phyloP scores from a whole-genome alignment of 2,329 filamentous ascomycete genomes.

The Chaetomium sp. region DNA sequence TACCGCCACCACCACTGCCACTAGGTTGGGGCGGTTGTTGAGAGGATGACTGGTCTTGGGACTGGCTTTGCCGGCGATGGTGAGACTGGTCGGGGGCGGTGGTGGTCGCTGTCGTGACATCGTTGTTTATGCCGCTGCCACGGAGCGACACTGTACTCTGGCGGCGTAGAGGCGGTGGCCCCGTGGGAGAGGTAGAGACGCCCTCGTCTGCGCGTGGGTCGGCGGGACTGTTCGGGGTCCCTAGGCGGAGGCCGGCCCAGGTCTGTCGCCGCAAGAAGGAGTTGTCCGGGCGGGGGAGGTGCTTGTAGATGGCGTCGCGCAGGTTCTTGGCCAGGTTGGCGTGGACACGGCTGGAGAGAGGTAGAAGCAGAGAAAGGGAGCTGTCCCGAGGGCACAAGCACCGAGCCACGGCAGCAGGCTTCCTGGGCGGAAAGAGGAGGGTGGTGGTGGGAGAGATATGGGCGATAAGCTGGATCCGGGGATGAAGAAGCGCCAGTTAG shows the following conservation, averaged over 20 bases:
- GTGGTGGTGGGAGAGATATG: slow-evolving; percentile 40
- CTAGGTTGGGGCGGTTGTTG: no score
- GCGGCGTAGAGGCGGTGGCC: slow-evolving; percentile 29
- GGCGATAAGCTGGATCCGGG: slow-evolving; percentile 49
- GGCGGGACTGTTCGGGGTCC: background rate
- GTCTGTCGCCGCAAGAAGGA: slow-evolving; percentile 2
- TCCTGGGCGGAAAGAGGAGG: slow-evolving; percentile 31
- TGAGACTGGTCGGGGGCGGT: background rate
- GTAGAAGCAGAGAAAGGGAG: slow-evolving; percentile 43
- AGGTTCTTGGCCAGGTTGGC: slow-evolving; percentile 25
- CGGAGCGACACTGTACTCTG: slow-evolving; percentile 42
- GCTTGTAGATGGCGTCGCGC: slow-evolving; percentile 8
- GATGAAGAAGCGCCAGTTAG: slow-evolving; percentile 44
- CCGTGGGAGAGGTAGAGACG: background rate
- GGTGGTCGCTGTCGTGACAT: slow-evolving; percentile 1
- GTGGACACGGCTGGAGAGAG: slow-evolving; percentile 35
- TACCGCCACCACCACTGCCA: no score
- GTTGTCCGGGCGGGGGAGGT: slow-evolving; percentile 15
- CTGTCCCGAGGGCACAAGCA: slow-evolving; percentile 35
- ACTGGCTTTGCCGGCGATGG: background rate
- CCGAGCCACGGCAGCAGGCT: slow-evolving; percentile 41
- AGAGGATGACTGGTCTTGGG: no score
- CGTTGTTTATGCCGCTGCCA: slow-evolving; percentile 22
- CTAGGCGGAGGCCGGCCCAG: slow-evolving; percentile 2
- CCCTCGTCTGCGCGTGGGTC: slow-evolving; percentile 3